Evolutionary conservation across 345 rosid species (phyloP).

Genomic region (Hibiscus syriacus): DNA sequence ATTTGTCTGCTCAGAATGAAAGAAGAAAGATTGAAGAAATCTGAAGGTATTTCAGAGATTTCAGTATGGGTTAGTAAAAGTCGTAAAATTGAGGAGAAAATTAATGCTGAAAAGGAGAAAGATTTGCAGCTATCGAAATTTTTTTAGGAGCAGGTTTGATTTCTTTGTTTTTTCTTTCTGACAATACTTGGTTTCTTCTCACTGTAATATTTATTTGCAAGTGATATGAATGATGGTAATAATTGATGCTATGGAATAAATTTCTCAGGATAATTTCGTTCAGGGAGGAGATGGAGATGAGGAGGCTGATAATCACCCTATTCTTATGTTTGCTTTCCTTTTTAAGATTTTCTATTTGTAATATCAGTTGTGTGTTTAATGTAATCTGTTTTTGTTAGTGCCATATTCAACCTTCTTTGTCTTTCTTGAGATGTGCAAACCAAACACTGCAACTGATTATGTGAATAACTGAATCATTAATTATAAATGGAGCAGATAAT

Average conservation of each 20-base stretch:
- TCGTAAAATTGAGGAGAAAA: constrained; percentile 70
- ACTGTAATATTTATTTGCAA: neutral
- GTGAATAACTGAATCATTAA: neutral
- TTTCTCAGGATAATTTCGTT: constrained; percentile 61
- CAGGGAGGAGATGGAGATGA: constrained; percentile 70
- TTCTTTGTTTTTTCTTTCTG: constrained; percentile 4
- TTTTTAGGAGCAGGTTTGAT: constrained; percentile 85
- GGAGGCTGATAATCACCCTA: constrained; percentile 31
- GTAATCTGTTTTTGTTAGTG: neutral
- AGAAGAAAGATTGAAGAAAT: constrained; percentile 64
- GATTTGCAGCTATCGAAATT: constrained; percentile 64
- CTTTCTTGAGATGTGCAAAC: neutral
- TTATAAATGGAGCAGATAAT: neutral
- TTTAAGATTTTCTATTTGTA: neutral
- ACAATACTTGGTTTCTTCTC: constrained; percentile 3
- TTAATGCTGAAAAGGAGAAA: constrained; percentile 66
- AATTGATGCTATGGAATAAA: constrained; percentile 8
- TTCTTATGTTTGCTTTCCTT: constrained; percentile 28
- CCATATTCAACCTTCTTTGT: no score
- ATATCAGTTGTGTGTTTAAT: neutral
- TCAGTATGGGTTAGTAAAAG: constrained; percentile 68
- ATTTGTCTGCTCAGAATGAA: constrained; percentile 49
- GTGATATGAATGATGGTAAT: constrained; percentile 2
- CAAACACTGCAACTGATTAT: neutral
- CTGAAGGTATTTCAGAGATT: constrained; percentile 57